Base-by-base conservation (phyloP, 2,329 filamentous ascomycete species). In the Beauveria caledonica region DNA sequence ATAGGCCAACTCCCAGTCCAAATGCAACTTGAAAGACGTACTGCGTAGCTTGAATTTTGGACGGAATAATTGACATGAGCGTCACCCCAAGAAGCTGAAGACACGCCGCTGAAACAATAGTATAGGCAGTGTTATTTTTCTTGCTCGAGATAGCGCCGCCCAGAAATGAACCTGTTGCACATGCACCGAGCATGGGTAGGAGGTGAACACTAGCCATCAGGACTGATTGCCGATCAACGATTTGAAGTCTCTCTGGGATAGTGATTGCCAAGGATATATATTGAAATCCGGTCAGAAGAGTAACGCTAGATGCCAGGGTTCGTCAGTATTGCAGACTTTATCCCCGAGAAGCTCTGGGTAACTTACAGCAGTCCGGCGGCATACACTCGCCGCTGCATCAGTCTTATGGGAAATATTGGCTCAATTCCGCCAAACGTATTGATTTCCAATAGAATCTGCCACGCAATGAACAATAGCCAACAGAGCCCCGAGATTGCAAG, bases 221-320 rank as follows among this genome's bases (percentile, higher is more conserved):
- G 0, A 80, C 76, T 36, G 71, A 76, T 53, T 84, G 76, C 6
- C 72, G 73, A 63, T 85, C 80, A 57, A 85, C 78, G 42, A 86
- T 80, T 62, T 86, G 83, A 54, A 85, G 83, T 7, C 82, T 74
- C 64, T 86, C 81, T 0, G 84, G 84, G 5, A 87, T 76, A 36
- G 80, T 77, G 60, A 86, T 78, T 13, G 82, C 78, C n/a, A 85
- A 74, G 5, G 80, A 74, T 23, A 86, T 78, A 62, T 85, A 86
- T 0, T 79, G 74, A 56, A 82, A 84, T 2, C 83, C 83, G 0
- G 79, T 80, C 19, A 86, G 73, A 17, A 86, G 71, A 2, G 82
- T 85, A 27, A 80, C 77, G 17, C 81, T 84, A 3, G 3, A 13
- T 27, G 17, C 17, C 19, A 5, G 29, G n/a, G 27, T 58, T 21